Percentiles rank a stretch among this genome's conserved stretches.
phyloP scores from a whole-genome alignment of 495 filamentous ascomycete genomes.

The Penicillium maclennaniae region DNA sequence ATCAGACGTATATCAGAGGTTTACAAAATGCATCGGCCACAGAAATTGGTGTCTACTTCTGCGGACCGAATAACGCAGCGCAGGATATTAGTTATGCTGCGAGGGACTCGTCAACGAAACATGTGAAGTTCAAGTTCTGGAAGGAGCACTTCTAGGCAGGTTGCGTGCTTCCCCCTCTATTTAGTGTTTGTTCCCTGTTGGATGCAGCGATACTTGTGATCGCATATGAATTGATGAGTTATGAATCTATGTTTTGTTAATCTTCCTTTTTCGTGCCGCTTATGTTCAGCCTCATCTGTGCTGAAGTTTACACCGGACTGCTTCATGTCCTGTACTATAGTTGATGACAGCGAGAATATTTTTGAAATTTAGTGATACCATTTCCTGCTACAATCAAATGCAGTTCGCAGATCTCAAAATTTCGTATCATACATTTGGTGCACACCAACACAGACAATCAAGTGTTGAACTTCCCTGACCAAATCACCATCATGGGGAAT shows the following conservation, averaged over 20 bases:
- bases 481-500: not conserved
- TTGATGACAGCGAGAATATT: conserved; percentile 2
- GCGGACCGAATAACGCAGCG: conserved; percentile 77
- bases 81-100: conserved; percentile 82
- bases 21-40: conserved; percentile 66
- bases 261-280: not conserved
- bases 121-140: conserved; percentile 97
- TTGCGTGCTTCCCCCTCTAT: not conserved
- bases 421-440: not conserved
- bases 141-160: conserved; percentile 76
- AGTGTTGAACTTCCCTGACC: not conserved
- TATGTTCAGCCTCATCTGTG: not conserved
- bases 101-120: conserved; percentile 60
- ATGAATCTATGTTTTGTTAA: conserved; percentile 13
- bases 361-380: not conserved
- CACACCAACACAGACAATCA: not conserved
- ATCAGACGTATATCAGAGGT: conserved; percentile 80
- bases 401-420: not conserved
- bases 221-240: conserved; percentile 22
- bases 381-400: not conserved
- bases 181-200: not conserved
- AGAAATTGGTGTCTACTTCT: conserved; percentile 97
- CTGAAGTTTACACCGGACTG: conserved; percentile 5
- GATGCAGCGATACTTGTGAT: not conserved
- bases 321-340: conserved; percentile 17